Evolutionary conservation across 257 asterid species (phyloP).

Genomic region (Coffea canephora): DNA sequence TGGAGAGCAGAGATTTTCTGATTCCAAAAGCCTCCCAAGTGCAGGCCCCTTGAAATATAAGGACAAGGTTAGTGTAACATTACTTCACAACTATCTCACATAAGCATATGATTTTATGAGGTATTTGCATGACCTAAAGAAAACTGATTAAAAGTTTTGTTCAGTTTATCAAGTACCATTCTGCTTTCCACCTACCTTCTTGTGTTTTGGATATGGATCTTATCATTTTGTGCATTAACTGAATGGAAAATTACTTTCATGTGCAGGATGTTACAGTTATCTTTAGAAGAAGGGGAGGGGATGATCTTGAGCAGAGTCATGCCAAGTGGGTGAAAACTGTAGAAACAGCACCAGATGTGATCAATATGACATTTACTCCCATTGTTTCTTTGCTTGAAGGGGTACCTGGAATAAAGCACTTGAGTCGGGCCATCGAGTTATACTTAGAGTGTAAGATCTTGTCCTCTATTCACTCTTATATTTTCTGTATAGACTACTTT

Average conservation of each 20-base stretch:
- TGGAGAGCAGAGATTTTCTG: constrained; percentile 88
- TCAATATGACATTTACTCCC: constrained; percentile 90
- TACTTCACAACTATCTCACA: neutral
- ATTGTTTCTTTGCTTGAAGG: constrained; percentile 85
- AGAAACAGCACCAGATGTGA: constrained; percentile 90
- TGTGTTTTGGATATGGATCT: neutral
- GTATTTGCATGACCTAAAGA: neutral
- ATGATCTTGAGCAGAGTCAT: constrained; percentile 97
- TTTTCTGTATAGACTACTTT: neutral
- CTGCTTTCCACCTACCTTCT: neutral
- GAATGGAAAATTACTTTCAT: constrained; percentile 16
- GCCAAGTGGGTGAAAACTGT: constrained; percentile 88
- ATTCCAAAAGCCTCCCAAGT: constrained; percentile 63
- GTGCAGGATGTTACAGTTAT: constrained; percentile 97
- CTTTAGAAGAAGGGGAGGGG: constrained; percentile 99
- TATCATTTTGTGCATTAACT: neutral
- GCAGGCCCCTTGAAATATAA: constrained; percentile 80
- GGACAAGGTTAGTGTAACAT: constrained; percentile 77
- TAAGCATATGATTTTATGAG: neutral
- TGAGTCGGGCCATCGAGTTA: constrained; percentile 87
- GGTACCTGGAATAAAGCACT: constrained; percentile 77
- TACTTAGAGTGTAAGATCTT: constrained; percentile 82
- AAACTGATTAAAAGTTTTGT: neutral
- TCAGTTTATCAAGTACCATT: neutral
- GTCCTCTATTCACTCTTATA: neutral